Percentiles rank a stretch among this genome's conserved stretches.
phyloP scores from a whole-genome alignment of 1,139 yeast species.

The Saccharomyces hybrid region DNA sequence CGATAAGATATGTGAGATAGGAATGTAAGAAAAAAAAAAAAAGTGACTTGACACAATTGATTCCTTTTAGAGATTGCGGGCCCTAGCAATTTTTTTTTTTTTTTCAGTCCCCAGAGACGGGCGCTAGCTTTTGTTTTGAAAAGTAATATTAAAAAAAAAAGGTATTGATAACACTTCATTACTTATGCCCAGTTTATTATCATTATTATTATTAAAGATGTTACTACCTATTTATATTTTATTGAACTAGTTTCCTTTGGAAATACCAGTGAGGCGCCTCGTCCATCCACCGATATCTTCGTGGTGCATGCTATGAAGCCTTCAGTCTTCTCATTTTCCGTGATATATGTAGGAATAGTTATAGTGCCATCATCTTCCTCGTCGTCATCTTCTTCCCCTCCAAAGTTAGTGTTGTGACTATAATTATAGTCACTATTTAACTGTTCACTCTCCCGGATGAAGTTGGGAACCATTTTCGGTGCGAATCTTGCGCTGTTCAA shows the following conservation, averaged over 20 bases:
- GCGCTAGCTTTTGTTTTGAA: background rate
- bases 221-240: background rate
- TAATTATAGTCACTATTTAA: background rate
- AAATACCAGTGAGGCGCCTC: background rate
- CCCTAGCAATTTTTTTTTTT: background rate
- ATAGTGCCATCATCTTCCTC: background rate
- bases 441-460: background rate
- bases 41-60: background rate
- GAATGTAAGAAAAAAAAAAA: background rate
- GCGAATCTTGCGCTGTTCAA: background rate
- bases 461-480: background rate
- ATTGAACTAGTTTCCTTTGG: background rate
- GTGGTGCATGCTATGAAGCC: background rate
- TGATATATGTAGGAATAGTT: background rate
- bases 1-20: background rate
- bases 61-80: slow-evolving; percentile 1
- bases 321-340: background rate
- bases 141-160: background rate
- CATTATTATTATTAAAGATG: background rate
- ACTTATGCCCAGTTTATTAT: background rate
- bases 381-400: background rate
- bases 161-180: background rate
- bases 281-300: background rate
- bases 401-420: background rate
- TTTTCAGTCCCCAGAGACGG: background rate